Percentiles rank a stretch among this genome's conserved stretches.
Evolutionary conservation across 2,329 filamentous ascomycete genomes (phyloP).

Genomic region (Mollisia scopiformis): DNA sequence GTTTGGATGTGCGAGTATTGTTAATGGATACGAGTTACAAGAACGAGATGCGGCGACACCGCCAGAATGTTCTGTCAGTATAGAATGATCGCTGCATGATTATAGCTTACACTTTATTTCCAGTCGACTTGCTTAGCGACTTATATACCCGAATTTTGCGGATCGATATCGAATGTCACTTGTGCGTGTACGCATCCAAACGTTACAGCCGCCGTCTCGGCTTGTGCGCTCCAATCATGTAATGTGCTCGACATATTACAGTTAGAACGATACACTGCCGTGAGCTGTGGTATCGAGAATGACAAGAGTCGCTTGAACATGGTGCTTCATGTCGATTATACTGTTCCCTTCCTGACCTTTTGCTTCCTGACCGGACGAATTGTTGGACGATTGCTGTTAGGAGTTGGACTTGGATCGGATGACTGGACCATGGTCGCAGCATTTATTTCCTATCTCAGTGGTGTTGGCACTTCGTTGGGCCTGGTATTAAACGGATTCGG

Average conservation of each 20-base stretch:
- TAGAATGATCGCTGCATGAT: no score
- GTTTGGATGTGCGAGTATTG: not conserved
- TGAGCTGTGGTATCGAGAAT: slow-evolving; percentile 12
- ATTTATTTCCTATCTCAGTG: slow-evolving; percentile 1
- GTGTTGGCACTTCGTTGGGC: slow-evolving; percentile 9
- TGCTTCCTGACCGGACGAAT: slow-evolving; percentile 9
- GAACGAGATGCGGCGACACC: not conserved
- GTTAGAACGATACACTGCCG: slow-evolving; percentile 8
- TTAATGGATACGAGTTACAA: not conserved
- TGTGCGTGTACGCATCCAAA: slow-evolving; percentile 12
- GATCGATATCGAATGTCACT: slow-evolving; percentile 10
- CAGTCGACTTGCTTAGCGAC: slow-evolving; percentile 23
- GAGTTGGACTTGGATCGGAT: slow-evolving; percentile 14
- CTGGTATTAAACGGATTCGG: slow-evolving; percentile 14
- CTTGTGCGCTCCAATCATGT: slow-evolving; percentile 13
- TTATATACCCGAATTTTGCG: slow-evolving; percentile 14
- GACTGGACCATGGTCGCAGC: slow-evolving; percentile 17
- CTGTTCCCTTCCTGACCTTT: slow-evolving; percentile 8
- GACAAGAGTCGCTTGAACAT: slow-evolving; percentile 14
- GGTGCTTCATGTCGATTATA: slow-evolving; percentile 8
- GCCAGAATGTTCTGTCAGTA: slow-evolving; percentile 8
- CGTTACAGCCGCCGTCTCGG: slow-evolving; percentile 1
- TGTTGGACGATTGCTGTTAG: slow-evolving; percentile 4
- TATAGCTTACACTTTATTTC: not conserved
- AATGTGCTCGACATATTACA: slow-evolving; percentile 10